Percentiles rank a stretch among this genome's conserved stretches.
Conservation (phyloP, 768 basidiomycete genomes). For the Lactarius tabidus region DNA sequence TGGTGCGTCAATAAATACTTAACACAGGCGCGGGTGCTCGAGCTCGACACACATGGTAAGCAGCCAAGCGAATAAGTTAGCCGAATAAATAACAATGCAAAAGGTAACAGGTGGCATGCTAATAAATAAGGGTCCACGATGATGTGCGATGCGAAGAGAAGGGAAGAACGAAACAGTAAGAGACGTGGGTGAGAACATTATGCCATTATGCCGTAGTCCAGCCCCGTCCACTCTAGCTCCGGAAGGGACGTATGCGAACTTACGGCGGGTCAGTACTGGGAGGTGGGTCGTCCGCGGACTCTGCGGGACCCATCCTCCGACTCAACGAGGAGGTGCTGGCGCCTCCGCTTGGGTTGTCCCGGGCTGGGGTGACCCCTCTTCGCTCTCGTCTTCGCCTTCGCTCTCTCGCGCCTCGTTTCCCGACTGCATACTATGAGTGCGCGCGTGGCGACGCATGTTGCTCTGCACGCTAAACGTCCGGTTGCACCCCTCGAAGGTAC, state of each 20-base stretch:
- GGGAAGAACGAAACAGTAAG: neutral
- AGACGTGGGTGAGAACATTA: neutral
- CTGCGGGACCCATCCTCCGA: neutral
- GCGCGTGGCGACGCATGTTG: conserved; percentile 84
- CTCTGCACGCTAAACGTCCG: conserved; percentile 83
- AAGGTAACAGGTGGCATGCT: conserved; percentile 18
- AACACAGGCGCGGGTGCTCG: neutral
- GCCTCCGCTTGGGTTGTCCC: neutral
- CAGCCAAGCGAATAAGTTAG: conserved; percentile 19
- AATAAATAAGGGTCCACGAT: conserved; percentile 16
- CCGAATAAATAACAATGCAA: conserved; percentile 22
- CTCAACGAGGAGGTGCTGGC: conserved; percentile 6
- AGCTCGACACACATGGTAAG: neutral
- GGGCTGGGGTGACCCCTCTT: conserved; percentile 24
- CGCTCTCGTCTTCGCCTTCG: conserved; percentile 23
- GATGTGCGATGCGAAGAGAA: conserved; percentile 13
- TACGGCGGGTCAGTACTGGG: conserved; percentile 1
- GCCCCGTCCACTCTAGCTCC: neutral
- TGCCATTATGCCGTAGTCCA: conserved; percentile 9
- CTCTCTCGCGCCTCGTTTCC: conserved; percentile 20
- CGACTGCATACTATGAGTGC: conserved; percentile 49
- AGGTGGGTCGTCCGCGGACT: conserved; percentile 9
- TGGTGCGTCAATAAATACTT: conserved; percentile 6
- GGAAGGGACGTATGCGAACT: conserved; percentile 8
- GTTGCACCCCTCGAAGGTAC: conserved; percentile 70